Base-by-base conservation (phyloP, 78 protist species). In the Mastigamoeba balamuthi region DNA sequence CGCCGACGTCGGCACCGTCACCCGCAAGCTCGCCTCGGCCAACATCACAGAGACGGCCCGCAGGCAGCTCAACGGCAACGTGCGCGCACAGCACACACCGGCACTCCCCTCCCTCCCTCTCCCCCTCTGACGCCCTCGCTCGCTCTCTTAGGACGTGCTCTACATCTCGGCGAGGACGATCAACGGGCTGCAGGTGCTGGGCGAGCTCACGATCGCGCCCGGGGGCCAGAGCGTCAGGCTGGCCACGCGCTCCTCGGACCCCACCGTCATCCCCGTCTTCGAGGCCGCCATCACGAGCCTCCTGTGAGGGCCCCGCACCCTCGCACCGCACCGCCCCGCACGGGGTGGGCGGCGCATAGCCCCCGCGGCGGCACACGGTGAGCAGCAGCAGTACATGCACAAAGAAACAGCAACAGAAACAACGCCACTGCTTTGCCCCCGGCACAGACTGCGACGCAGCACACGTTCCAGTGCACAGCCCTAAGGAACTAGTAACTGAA, bases 111-210 rank as follows among this genome's bases (percentile, higher is more conserved):
- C 9, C 29, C 37, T 28, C 23, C 10, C 10, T 28, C n/a, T 17
- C 10, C 10, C n/a, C 37, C 65, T 9, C 29, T n/a, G 10, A 66
- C 29, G 10, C 37, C 10, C 9, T 28, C 10, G n/a, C 25, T n/a
- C 28, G 38, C 17, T 5, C 25, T 37, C 66, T 35, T 36, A 39
- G 29, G 64, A 69, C 33, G 27, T 67, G 25, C 3, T 76, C 36
- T 76, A 69, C 74, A 4, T 68, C 40, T 76, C 75, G 3, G 44
- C 58, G 35, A 76, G 64, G 68, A 41, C 73, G 0, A 0, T 33
- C 52, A 29, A 41, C 81, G 74, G 74, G 38, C 0, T 29, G 3
- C 25, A 58, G 41, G 9, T 76, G 42, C 44, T 76, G 41, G 42
- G 38, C 36, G 81, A 76, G 73, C 3, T 65, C 25, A 41, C 27